These are phyloP conservation scores for Senna siamea DNA, from an alignment of 306 rosid species.

Conservation along the genomic window DNA sequence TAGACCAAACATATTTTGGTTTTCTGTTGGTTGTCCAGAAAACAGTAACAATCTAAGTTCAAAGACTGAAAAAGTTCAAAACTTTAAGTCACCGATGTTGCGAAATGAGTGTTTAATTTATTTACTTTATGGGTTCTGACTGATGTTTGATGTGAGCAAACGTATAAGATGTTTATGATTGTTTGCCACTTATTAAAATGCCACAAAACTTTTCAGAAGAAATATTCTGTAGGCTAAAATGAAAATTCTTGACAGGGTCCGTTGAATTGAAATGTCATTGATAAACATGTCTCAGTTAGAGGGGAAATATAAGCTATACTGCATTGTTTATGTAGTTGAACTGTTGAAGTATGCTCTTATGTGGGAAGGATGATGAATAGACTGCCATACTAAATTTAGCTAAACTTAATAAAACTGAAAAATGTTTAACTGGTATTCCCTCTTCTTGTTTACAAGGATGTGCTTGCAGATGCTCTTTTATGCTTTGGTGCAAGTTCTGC, in stretches of 20 bases:
- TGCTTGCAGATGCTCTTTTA: conserved; percentile 82
- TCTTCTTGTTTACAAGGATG: conserved; percentile 61
- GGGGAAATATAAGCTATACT: background rate
- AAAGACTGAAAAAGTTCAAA: conserved; percentile 3
- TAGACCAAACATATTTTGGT: too few species aligned
- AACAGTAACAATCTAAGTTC: background rate
- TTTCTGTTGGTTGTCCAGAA: background rate
- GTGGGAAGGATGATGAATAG: conserved; percentile 22
- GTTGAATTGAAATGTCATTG: background rate
- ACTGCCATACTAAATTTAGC: conserved; percentile 22
- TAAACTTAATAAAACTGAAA: background rate
- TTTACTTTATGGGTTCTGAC: background rate
- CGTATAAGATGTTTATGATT: conserved; percentile 1
- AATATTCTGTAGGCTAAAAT: background rate
- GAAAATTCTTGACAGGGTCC: background rate
- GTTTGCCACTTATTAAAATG: conserved; percentile 13
- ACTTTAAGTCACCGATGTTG: conserved; percentile 19
- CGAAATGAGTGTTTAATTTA: conserved; percentile 3
- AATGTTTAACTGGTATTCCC: conserved; percentile 34
- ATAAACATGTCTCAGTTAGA: background rate
- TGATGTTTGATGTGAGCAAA: background rate
- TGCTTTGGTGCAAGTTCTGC: conserved; percentile 90
- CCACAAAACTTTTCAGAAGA: background rate
- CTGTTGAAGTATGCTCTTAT: background rate
- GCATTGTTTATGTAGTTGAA: conserved; percentile 29